Evolutionary conservation across 2,329 filamentous ascomycete genomes (phyloP), one percentile per base, ranked within the genome.

Genomic region (Pyrenochaeta sp.): DNA sequence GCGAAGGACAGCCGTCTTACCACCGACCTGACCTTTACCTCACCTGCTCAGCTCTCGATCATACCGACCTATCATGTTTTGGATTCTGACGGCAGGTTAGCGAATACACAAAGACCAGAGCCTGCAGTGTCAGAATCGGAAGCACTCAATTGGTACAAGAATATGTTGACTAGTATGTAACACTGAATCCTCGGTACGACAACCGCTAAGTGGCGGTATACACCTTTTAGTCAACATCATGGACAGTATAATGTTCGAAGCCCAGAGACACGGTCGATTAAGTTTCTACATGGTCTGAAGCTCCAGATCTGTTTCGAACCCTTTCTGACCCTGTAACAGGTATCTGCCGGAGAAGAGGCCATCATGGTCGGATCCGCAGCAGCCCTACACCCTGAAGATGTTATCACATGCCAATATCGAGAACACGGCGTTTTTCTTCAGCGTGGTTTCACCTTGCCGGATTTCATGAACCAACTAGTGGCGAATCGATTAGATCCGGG

Each of bases 191-290:
- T 11, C 3, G 23, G 21, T 34, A n/a, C n/a, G n/a, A n/a, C 13
- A 3, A 14, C 20, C 17, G 7, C 6, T 6, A 28, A 20, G 31
- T 57, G 31, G 55, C 48, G 9, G 7, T 24, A n/a, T n/a, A n/a
- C n/a, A n/a, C n/a, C n/a, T 26, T 15, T 14, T 50, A 79, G 82
- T 87, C 42, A 85, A 88, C 42, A 88, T 97, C 57, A 94, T 99
- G 90, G 94, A 99, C 67, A 72, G 96, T 41, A 89, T 97, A 68
- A 97, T 97, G 92, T 96, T 96, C 65, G 94, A 99, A 65, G 92
- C 94, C 0, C 94, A 99, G 73, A 81, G 94, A 31, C 94, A 99
- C 72, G 92, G 92, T n/a, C 84, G 90, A 14, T 75, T 96, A 42
- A 92, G 87, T 71, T 99, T 99, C 74, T 99, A 99, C 74, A 97